Conservation (phyloP, 345 rosid species). For the Syzygium aromaticum region DNA sequence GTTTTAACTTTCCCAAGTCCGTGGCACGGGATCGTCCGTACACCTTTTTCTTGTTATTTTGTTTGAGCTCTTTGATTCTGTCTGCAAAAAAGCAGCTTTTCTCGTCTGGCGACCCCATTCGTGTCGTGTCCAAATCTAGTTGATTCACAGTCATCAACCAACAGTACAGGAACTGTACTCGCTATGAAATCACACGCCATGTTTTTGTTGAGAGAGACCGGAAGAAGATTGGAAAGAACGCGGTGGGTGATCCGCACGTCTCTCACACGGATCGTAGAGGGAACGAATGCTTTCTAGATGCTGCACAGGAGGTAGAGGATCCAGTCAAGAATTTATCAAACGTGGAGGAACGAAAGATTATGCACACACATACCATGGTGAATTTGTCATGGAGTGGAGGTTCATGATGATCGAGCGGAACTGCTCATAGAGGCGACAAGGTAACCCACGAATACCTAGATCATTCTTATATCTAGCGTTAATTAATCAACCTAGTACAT, state of each 20-base stretch:
- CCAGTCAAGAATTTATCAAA: too few relatives aligned
- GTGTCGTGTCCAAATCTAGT: not conserved
- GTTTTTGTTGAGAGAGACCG: not conserved
- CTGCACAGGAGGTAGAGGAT: not conserved
- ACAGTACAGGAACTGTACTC: not conserved
- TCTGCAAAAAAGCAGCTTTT: not conserved
- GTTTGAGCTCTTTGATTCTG: not conserved
- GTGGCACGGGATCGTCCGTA: not conserved
- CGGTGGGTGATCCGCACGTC: not conserved
- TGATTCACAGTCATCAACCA: not conserved
- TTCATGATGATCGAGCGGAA: not conserved
- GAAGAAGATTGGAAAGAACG: not conserved
- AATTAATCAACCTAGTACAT: not conserved
- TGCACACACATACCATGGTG: not conserved
- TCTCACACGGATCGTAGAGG: not conserved
- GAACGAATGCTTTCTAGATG: not conserved
- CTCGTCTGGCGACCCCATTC: not conserved
- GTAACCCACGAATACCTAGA: not conserved
- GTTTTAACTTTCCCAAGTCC: not conserved
- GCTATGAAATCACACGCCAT: not conserved
- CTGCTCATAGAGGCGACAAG: not conserved
- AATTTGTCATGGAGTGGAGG: not conserved
- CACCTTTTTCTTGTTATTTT: not conserved
- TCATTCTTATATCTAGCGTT: not conserved
- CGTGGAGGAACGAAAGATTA: too few relatives aligned